Evolutionary conservation across 108 stramenopile species (phyloP).

Genomic region (Discostella pseudostelligera): DNA sequence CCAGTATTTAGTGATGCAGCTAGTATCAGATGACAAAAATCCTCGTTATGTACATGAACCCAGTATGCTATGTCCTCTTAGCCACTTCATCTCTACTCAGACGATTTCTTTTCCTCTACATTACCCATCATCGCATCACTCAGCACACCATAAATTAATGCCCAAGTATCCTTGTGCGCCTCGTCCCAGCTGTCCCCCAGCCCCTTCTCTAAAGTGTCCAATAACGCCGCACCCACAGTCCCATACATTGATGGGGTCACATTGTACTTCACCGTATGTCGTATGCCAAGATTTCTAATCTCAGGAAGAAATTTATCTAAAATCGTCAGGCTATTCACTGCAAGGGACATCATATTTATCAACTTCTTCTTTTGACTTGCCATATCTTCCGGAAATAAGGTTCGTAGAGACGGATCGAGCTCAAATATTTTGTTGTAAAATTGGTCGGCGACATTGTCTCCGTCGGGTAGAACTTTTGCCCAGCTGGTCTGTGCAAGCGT

Average conservation of each 20-base stretch:
- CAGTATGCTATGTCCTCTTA: too few relatives aligned
- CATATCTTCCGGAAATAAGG: slow-evolving; percentile 34
- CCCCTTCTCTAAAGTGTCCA: slow-evolving; percentile 35
- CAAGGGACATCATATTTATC: slow-evolving; percentile 25
- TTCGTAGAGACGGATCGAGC: slow-evolving; percentile 21
- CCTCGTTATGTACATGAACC: too few relatives aligned
- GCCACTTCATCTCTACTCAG: slow-evolving; percentile 7
- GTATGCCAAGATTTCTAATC: slow-evolving; percentile 27
- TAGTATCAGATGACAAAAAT: too few relatives aligned
- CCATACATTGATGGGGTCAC: slow-evolving; percentile 36
- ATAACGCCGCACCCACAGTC: slow-evolving; percentile 28
- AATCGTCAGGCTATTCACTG: slow-evolving; percentile 29
- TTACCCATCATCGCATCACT: slow-evolving; percentile 22
- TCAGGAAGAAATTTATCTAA: slow-evolving; percentile 23
- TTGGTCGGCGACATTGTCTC: slow-evolving; percentile 27
- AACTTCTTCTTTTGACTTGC: slow-evolving; percentile 31
- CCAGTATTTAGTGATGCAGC: background rate
- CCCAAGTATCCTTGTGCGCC: slow-evolving; percentile 39
- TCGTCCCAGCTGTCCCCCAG: slow-evolving; percentile 26
- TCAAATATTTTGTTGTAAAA: slow-evolving; percentile 35
- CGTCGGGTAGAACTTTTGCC: slow-evolving; percentile 34
- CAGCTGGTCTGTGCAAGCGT: slow-evolving; percentile 30
- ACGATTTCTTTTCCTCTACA: slow-evolving; percentile 4
- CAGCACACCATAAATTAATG: slow-evolving; percentile 28
- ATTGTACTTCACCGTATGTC: slow-evolving; percentile 15